Conservation (phyloP, 495 filamentous ascomycete genomes). For the Xylaria grammica region DNA sequence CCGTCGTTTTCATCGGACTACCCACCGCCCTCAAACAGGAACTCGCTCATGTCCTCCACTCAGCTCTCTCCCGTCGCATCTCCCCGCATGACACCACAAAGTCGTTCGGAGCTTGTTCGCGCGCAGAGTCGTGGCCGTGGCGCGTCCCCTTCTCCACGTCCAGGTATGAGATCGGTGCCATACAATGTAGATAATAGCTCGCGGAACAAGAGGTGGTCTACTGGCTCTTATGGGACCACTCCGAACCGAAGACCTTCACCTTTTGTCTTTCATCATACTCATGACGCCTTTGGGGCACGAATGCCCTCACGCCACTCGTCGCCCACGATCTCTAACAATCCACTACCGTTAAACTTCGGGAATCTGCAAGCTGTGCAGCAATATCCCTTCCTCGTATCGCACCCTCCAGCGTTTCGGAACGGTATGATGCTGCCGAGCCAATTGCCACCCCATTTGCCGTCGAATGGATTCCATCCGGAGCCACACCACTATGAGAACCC, state of each 20-base stretch:
- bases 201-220: conserved; percentile 74
- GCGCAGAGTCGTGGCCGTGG: conserved; percentile 64
- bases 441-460: conserved; percentile 48
- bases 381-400: conserved; percentile 57
- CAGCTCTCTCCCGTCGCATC: conserved; percentile 64
- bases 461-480: conserved; percentile 53
- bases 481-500: conserved; percentile 57
- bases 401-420: conserved; percentile 51
- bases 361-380: conserved; percentile 60
- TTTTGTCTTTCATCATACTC: conserved; percentile 57
- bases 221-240: conserved; percentile 64
- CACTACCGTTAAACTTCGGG: conserved; percentile 56
- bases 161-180: conserved; percentile 65
- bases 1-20: conserved; percentile 63
- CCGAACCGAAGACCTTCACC: conserved; percentile 59
- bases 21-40: conserved; percentile 60
- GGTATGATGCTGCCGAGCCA: conserved; percentile 52
- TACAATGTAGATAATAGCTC: conserved; percentile 63
- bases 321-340: conserved; percentile 58
- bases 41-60: conserved; percentile 63
- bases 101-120: conserved; percentile 59
- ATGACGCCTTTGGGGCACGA: conserved; percentile 54
- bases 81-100: conserved; percentile 62
- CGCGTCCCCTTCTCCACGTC: conserved; percentile 69
- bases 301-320: conserved; percentile 59